phyloP scores from a whole-genome alignment of 352 stramenopile genomes.

The Elongisporangium anandrum region DNA sequence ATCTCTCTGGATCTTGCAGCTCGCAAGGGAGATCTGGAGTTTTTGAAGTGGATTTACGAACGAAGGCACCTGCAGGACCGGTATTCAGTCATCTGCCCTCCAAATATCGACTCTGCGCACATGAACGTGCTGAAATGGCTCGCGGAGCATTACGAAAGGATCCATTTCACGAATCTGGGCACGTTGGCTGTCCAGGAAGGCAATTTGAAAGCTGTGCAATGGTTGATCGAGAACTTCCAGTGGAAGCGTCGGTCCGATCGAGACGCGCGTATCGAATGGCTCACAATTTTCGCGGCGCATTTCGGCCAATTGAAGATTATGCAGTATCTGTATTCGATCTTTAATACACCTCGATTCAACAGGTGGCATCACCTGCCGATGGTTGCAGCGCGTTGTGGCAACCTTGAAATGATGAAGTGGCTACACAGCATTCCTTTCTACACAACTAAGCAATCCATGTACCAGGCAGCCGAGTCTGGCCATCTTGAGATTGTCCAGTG shows the following conservation, averaged over 20 bases:
- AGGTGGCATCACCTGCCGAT: slow-evolving; percentile 4
- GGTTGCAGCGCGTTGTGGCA: slow-evolving; percentile 12
- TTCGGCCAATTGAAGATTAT: too few species aligned
- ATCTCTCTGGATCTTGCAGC: slow-evolving; percentile 25
- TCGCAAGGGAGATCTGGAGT: slow-evolving; percentile 22
- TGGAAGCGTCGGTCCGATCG: too few species aligned
- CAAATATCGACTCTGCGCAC: slow-evolving; percentile 16
- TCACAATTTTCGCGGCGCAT: too few species aligned
- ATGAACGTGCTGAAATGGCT: slow-evolving; percentile 25
- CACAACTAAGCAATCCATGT: slow-evolving; percentile 29
- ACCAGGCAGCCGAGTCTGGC: slow-evolving; percentile 20
- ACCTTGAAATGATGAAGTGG: slow-evolving; percentile 28
- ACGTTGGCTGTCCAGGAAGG: too few species aligned
- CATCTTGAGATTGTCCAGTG: slow-evolving; percentile 27
- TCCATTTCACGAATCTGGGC: too few species aligned
- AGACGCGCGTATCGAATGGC: too few species aligned
- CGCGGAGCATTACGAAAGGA: too few species aligned
- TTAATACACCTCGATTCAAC: too few species aligned
- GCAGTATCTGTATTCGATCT: too few species aligned
- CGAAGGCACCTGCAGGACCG: too few species aligned
- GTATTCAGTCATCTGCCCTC: neutral
- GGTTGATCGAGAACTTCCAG: too few species aligned
- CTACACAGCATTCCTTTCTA: slow-evolving; percentile 14
- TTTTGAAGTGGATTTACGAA: slow-evolving; percentile 20
- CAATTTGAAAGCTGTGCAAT: too few species aligned